Percentiles rank a stretch among this genome's conserved stretches.
phyloP scores from a whole-genome alignment of 2,329 filamentous ascomycete genomes.

The Aureobasidium uvarum region DNA sequence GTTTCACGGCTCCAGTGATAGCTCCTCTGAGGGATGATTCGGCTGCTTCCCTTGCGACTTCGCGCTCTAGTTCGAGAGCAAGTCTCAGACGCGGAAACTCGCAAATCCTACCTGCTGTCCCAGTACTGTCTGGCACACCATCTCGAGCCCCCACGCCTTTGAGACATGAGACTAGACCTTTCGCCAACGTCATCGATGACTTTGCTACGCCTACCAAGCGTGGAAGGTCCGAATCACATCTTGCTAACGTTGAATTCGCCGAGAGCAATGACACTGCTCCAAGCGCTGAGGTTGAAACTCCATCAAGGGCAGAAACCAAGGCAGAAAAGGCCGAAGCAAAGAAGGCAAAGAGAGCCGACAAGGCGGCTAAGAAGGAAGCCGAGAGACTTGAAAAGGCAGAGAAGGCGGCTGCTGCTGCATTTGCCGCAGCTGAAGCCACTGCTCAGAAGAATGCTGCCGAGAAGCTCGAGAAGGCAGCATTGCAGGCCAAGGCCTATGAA shows the following conservation, averaged over 20 bases:
- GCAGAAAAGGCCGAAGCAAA: slow-evolving; percentile 24
- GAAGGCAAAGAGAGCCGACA: slow-evolving; percentile 31
- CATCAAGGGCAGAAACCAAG: slow-evolving; percentile 10
- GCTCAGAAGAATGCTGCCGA: slow-evolving; percentile 16
- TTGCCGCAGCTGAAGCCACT: neutral
- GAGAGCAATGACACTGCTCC: neutral
- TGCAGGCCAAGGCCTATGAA: slow-evolving; percentile 27
- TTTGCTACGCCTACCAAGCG: slow-evolving; percentile 20
- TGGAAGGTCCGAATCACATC: slow-evolving; percentile 19
- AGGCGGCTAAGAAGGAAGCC: slow-evolving; percentile 15
- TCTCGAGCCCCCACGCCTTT: slow-evolving; percentile 36
- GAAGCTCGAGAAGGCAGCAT: slow-evolving; percentile 23
- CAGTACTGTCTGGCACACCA: slow-evolving; percentile 43
- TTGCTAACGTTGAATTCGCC: slow-evolving; percentile 17
- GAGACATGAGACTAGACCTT: slow-evolving; percentile 26
- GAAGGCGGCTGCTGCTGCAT: slow-evolving; percentile 15
- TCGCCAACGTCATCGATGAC: slow-evolving; percentile 1
- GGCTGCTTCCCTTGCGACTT: slow-evolving; percentile 32
- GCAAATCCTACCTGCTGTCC: slow-evolving; percentile 42
- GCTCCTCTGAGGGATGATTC: slow-evolving; percentile 9
- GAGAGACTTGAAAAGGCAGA: slow-evolving; percentile 19
- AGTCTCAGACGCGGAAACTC: slow-evolving; percentile 36
- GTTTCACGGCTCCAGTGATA: slow-evolving; percentile 37
- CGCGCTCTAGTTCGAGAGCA: slow-evolving; percentile 38
- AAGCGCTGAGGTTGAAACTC: slow-evolving; percentile 9